Conservation (phyloP, 148 eudicot genomes). For the Spergularia bocconei region DNA sequence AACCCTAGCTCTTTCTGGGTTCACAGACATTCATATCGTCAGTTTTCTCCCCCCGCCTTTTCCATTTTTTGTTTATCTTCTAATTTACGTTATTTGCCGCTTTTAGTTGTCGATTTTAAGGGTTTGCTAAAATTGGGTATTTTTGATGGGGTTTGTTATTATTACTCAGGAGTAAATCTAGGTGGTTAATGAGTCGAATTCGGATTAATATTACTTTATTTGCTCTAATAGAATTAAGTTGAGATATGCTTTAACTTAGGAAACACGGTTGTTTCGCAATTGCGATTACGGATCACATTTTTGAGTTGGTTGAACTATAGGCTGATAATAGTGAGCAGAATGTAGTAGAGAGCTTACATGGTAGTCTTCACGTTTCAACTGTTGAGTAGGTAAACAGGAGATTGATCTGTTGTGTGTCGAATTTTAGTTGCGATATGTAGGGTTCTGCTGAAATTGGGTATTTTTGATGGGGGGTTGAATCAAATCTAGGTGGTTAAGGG, state of each 20-base stretch:
- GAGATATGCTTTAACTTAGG: background rate
- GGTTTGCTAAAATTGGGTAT: background rate
- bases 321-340: background rate
- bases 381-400: background rate
- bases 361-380: background rate
- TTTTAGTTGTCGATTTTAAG: background rate
- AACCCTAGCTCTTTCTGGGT: conserved; percentile 92
- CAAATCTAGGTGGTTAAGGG: background rate
- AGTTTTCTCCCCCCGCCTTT: conserved; percentile 20
- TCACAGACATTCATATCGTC: conserved; percentile 80
- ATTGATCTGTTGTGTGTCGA: background rate
- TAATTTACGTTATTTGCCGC: background rate
- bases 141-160: background rate
- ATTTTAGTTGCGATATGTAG: background rate
- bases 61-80: background rate
- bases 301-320: background rate
- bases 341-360: background rate
- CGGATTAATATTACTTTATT: background rate
- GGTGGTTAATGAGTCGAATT: background rate
- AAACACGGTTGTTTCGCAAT: background rate
- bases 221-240: background rate
- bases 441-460: background rate
- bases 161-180: background rate
- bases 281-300: background rate
- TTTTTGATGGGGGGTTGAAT: background rate